phyloP scores from a whole-genome alignment of 805 yeast genomes.

The Kodamaea laetipori region DNA sequence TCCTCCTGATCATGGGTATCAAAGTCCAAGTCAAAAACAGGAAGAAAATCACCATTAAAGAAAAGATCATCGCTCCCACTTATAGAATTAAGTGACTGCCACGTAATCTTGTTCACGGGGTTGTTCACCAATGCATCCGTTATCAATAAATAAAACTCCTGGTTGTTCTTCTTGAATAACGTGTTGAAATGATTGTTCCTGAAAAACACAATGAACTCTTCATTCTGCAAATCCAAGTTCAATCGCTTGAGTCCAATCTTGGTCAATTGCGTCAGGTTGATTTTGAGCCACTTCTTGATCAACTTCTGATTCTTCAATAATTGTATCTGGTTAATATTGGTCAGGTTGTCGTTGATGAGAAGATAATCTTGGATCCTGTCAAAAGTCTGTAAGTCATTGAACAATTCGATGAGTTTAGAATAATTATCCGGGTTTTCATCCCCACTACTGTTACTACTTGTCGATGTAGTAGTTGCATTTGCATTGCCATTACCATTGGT shows the following conservation, averaged over 20 bases:
- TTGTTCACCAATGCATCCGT: constrained; percentile 70
- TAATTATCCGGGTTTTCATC: constrained; percentile 17
- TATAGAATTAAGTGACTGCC: constrained; percentile 76
- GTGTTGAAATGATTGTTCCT: constrained; percentile 90
- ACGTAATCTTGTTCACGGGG: constrained; percentile 52
- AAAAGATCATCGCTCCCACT: constrained; percentile 71
- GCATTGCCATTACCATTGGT: not conserved
- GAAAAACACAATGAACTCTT: constrained; percentile 70
- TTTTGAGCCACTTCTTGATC: constrained; percentile 46
- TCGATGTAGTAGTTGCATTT: constrained; percentile 5
- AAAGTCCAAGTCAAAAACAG: constrained; percentile 35
- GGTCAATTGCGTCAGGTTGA: constrained; percentile 77
- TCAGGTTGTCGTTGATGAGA: constrained; percentile 25
- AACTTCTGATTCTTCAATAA: constrained; percentile 18
- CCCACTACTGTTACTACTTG: constrained; percentile 6
- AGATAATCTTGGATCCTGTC: constrained; percentile 64
- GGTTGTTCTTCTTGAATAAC: constrained; percentile 51
- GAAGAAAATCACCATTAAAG: constrained; percentile 65
- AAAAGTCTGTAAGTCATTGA: constrained; percentile 31
- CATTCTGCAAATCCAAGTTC: constrained; percentile 46
- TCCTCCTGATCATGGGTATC: constrained; percentile 21
- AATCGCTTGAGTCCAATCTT: constrained; percentile 58
- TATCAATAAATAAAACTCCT: constrained; percentile 60
- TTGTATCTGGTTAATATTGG: constrained; percentile 15
- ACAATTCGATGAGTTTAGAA: constrained; percentile 21